Evolutionary conservation across 1,284 basidiomycete species (phyloP), one percentile per base, ranked within the genome.

Genomic region (Puccinia sorghi): DNA sequence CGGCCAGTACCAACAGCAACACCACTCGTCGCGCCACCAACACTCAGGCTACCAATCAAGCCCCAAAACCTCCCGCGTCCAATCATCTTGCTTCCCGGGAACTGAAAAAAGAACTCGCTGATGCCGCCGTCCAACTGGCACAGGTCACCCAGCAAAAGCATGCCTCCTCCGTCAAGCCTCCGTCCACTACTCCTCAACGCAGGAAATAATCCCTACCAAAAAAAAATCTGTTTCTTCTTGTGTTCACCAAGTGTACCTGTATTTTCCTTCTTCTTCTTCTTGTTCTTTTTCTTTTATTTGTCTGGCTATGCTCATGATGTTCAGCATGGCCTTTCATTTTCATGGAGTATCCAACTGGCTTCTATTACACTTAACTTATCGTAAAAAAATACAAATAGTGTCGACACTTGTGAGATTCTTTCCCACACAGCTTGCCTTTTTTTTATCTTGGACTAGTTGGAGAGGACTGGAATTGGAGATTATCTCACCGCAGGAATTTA

Each of bases 91-190:
- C 66, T 12, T 69, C 66, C 27, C 25, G n/a, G 46, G 57, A 78
- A n/a, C 13, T 78, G 2, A 70, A 72, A n/a, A 57, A 57, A 48
- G 67, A 70, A 37, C 48, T 78, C 9, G 66, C 76, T 4, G 43
- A 72, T 9, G 54, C 76, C 39, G 67, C 69, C 41, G 69, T 78
- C 22, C 46, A 64, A 52, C 59, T 78, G 3, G 69, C 56, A 15
- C 39, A 77, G 57, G n/a, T 66, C 22, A 70, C 70, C 8, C 54
- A 41, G 37, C 25, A 50, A 20, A 69, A 69, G 25, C 22, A 3
- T 9, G 17, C 9, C 22, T 43, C 61, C 17, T 64, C 61, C n/a
- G 20, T n/a, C n/a, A 64, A 64, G n/a, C n/a, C 39, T 46, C 41
- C 43, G 4, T 64, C 61, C 2, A 64, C 61, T 2, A 64, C 61